Evolutionary conservation across 805 yeast species (phyloP), one percentile per base, ranked within the genome.

Genomic region (Metschnikowia kunwiensis): DNA sequence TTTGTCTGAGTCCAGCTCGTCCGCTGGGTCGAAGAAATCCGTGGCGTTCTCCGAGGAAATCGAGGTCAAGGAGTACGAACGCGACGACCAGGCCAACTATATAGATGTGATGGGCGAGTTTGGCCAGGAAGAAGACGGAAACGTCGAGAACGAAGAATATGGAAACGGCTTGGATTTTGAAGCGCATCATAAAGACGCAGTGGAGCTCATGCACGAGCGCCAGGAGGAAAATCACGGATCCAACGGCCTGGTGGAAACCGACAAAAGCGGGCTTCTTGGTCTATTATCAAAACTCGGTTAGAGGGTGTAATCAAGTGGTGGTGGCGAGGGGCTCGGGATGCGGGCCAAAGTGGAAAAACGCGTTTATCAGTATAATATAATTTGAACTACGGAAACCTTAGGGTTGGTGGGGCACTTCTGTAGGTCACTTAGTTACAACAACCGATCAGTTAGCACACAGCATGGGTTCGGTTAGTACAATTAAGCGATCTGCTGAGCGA

Each of bases 11-110:
- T 53, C 60, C 2, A 49, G 62, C n/a, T 56, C 59, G 6, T 37
- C 50, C 6, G 32, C 18, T 11, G 13, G 33, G 2, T 27, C 46
- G 20, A 63, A 60, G 36, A 54, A 63, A 24, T 38, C 52, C 5
- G 73, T 67, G 6, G 71, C 72, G 18, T 67, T 67, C 38, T 59
- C 70, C 0, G 71, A 66, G 33, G 64, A 65, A 27, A 53, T 67
- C 12, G 66, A 67, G 45, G 55, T 67, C 20, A 67, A 67, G 41
- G 73, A 67, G 43, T 67, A 53, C 38, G 66, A 60, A 19, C 44
- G 64, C 6, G 72, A 66, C 30, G 68, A 63, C n/a, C 54, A 55
- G 19, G 44, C 55, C 4, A 55, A 29, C 11, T 33, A 17, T 11
- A 21, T 31, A 3, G 54, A 51, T 24, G 46, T 46, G 27, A 18